These are phyloP conservation scores for Curvularia verruculosa DNA, from an alignment of 2,329 filamentous ascomycete species.

Conservation along the genomic window DNA sequence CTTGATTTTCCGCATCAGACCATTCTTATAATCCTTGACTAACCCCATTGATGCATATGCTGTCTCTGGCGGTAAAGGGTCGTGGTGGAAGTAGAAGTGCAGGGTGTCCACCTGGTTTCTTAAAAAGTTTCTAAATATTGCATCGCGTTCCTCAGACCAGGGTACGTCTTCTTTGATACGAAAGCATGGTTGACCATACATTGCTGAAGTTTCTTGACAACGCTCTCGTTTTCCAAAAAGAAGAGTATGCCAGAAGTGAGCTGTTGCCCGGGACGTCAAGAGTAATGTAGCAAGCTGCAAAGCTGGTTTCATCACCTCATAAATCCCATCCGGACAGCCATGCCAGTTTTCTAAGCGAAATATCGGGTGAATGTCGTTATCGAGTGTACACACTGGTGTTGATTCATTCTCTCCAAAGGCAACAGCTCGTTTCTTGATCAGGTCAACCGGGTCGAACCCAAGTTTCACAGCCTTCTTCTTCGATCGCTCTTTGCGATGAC, in stretches of 20 bases:
- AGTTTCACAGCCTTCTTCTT: slow-evolving; percentile 43
- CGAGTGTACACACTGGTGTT: slow-evolving; percentile 37
- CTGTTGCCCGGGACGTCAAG: slow-evolving; percentile 45
- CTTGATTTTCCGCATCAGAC: slow-evolving; percentile 43
- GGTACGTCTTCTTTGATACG: slow-evolving; percentile 46
- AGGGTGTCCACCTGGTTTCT: slow-evolving; percentile 43
- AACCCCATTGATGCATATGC: slow-evolving; percentile 48
- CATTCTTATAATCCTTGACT: slow-evolving; percentile 48
- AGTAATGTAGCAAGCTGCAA: slow-evolving; percentile 43
- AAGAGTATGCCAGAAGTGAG: slow-evolving; percentile 49
- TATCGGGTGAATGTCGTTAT: slow-evolving; percentile 46
- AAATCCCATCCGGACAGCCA: slow-evolving; percentile 47
- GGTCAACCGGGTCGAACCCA: slow-evolving; percentile 48
- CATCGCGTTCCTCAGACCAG: slow-evolving; percentile 42
- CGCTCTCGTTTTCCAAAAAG: slow-evolving; percentile 45
- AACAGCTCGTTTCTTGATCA: slow-evolving; percentile 50
- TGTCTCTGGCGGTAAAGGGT: slow-evolving; percentile 44
- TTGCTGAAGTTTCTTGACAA: slow-evolving; percentile 37
- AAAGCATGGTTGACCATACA: slow-evolving; percentile 42
- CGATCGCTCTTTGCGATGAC: slow-evolving; percentile 40
- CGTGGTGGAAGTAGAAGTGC: slow-evolving; percentile 49
- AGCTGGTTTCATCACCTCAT: slow-evolving; percentile 48
- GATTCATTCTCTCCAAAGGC: slow-evolving; percentile 33
- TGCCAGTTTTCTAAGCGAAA: slow-evolving; percentile 50
- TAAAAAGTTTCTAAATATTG: slow-evolving; percentile 39